Evolutionary conservation across 495 filamentous ascomycete species (phyloP), one percentile per base, ranked within the genome.

Genomic region (Lichina pygmaea): DNA sequence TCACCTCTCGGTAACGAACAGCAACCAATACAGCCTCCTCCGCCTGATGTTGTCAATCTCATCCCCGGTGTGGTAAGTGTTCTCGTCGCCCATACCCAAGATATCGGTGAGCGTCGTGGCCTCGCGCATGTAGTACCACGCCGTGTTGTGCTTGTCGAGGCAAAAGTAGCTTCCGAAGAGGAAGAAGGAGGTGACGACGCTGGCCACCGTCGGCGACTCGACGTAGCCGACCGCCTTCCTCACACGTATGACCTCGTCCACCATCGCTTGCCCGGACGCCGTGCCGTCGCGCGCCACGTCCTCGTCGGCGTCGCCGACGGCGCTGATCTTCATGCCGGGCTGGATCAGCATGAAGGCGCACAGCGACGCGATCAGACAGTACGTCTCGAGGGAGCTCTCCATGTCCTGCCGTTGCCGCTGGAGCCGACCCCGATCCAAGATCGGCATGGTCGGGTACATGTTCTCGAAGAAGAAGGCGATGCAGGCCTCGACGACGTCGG

Each of bases 271-370:
- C 45, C 70, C 69, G 2, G 65, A 65, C 8, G 34, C 24, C 0
- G 13, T 49, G 12, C 16, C 46, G n/a, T 15, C 44, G 0, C n/a
- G 11, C 13, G n/a, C 31, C 11, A 48, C 8, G n/a, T 47, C 46
- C 11, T 39, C 36, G 11, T 39, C 43, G 17, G 11, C 24, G 8
- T 11, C 9, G 9, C 17, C 8, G 7, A 38, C 7, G 17, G 16
- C 15, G 13, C 41, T 13, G 0, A 72, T 49, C 13, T 65, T 61
- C 38, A 86, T 83, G 46, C 78, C 73, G 0, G 83, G 75, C 53
- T 92, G 84, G 16, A 89, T 81, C 62, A 85, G 73, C 53, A 86
- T 82, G 53, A 80, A 85, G 0, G 80, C 79, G 54, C 79, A 89
- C 3, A 93, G 59, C 7, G 83, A 73, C 3, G 73, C 72, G 36